Base-by-base conservation (phyloP, 2,329 filamentous ascomycete species). In the Epichloe gansuensis region DNA sequence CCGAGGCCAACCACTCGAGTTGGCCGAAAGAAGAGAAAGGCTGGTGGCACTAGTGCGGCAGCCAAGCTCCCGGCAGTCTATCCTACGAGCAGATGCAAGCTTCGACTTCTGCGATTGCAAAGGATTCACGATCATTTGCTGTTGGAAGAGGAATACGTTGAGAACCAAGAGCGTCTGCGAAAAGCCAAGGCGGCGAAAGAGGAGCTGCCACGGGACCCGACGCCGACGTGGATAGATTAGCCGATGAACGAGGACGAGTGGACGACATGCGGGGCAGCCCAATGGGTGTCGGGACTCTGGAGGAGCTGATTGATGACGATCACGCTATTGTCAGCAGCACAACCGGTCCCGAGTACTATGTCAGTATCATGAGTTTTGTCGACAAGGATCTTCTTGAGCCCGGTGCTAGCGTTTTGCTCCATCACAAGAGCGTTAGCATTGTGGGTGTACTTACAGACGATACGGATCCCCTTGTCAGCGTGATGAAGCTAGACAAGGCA, bases 341-440 rank as follows among this genome's bases (percentile, higher is more conserved):
- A 0, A 97, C 93, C 6, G 93, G 93, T 0, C 93, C 93, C 1
- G 93, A 98, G 70, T 98, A 95, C 78, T 98, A 97, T 69, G 93
- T 98, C 60, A 96, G 91, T 61, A 98, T 98, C 79, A 97, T 97
- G 93, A 96, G 91, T 52, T 98, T 98, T 64, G 93, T 98, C 59
- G 93, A 98, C 77, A 98, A 98, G 73, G 93, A 98, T 65, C 81
- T 98, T 4, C 79, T 98, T 44, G 93, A 98, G 71, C 93, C 93
- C 1, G 94, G 94, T 56, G 90, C 93, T 17, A 96, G 90, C 62
- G 93, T 98, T 48, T 75, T 98, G 48, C 76, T 98, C 54, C 93
- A 98, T 65, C 93, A 98, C 72, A 98, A 98, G 75, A 94, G 88
- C 51, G 91, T 97, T 50, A 96, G 91, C 43, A 95, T 98, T 45